Base-by-base conservation (phyloP, 2,329 filamentous ascomycete species). In the Fusarium sp. region DNA sequence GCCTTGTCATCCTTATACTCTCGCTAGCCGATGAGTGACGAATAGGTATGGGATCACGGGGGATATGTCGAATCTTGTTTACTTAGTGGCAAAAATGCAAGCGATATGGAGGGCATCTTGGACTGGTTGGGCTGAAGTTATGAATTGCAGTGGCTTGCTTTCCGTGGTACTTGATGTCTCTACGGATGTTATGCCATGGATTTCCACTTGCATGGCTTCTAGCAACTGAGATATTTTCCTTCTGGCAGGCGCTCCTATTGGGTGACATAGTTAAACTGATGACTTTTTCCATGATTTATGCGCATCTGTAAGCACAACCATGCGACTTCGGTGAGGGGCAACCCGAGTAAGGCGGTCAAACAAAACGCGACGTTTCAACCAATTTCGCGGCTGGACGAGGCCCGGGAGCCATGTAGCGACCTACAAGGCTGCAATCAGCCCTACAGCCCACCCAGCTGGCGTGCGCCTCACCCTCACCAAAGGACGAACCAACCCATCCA, bases 21-120 rank as follows among this genome's bases (percentile, higher is more conserved):
- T 67, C 61, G 44, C 67, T 44, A 58, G 51, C 29, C 57, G 60
- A 62, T 62, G 70, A 65, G 62, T 46, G 57, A 65, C 51, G 53
- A 64, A 68, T 59, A 60, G 54, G 62, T 41, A 71, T 65, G 63
- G 69, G 54, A 63, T 56, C 52, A 53, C 11, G 65, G 58, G 65
- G 59, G 61, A 61, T 54, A 64, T 48, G 63, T 66, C 62, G 67
- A 72, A 66, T 73, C 71, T 74, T 73, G 72, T 65, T 74, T 73
- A 70, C 70, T 71, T 75, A 69, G 66, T 74, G 70, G 69, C 74
- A 76, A 74, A 74, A 76, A 69, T 77, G 69, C 73, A 70, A 78
- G 75, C 76, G 77, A 73, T 72, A 71, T 52, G 73, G 71, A 74
- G 67, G 70, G 58, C 52, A 72, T 72, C 65, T 74, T 70, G 67